A percentile compares a stretch with the other conserved stretches of the same genome.
These are phyloP conservation scores for Gossypium schwendimanii DNA, from an alignment of 441 rosid species.

Conservation along the genomic window DNA sequence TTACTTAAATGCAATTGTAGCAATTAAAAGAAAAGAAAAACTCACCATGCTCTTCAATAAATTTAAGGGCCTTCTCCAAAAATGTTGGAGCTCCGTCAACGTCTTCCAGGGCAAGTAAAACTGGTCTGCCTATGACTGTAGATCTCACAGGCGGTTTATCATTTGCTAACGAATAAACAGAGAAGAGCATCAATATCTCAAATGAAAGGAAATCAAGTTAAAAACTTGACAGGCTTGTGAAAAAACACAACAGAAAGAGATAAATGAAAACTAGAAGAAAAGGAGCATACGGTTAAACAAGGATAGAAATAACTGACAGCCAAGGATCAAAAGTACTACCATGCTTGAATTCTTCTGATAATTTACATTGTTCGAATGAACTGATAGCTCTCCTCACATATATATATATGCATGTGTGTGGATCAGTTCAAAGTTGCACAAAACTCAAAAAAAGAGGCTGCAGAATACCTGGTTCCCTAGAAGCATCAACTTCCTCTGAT, in stretches of 20 bases:
- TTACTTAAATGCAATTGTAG: slow-evolving; percentile 2
- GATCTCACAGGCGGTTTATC: slow-evolving; percentile 53
- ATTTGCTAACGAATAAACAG: slow-evolving; percentile 36
- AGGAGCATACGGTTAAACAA: not conserved
- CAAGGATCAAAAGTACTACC: not conserved
- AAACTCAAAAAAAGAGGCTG: not conserved
- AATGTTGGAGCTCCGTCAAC: slow-evolving; percentile 97
- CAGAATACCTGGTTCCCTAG: slow-evolving; percentile 54
- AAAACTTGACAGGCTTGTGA: not conserved
- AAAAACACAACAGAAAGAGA: not conserved
- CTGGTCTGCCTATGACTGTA: slow-evolving; percentile 69
- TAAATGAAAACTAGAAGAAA: not conserved
- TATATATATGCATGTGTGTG: too few relatives aligned
- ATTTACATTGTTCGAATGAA: not conserved
- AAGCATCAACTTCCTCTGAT: slow-evolving; percentile 44
- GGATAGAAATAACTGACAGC: not conserved
- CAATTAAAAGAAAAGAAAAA: slow-evolving; percentile 13
- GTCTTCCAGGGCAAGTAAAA: slow-evolving; percentile 92
- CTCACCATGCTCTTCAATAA: slow-evolving; percentile 87
- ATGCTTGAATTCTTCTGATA: not conserved
- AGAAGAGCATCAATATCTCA: slow-evolving; percentile 18
- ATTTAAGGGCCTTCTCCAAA: slow-evolving; percentile 93
- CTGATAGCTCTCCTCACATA: not conserved
- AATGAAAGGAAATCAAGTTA: not conserved
- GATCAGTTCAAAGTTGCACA: not conserved